These are phyloP conservation scores for Smallanthus sonchifolius DNA, from an alignment of 129 eudicot genomes.

Conservation along the genomic window DNA sequence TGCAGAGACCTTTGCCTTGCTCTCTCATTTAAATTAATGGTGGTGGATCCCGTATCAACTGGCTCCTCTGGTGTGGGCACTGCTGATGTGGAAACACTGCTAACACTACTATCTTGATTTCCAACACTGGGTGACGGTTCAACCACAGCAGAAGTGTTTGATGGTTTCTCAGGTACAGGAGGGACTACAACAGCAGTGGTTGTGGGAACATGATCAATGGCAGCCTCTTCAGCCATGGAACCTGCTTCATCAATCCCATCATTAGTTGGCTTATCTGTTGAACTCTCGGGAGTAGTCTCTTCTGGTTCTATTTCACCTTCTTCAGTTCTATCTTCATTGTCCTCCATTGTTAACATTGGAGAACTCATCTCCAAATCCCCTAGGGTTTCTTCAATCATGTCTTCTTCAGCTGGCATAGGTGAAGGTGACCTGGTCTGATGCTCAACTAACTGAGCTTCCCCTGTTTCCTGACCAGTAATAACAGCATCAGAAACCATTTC, in stretches of 20 bases:
- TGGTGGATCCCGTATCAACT: conserved; percentile 38
- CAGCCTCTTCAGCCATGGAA: conserved; percentile 15
- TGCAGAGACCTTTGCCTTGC: conserved; percentile 54
- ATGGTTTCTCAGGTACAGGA: conserved; percentile 30
- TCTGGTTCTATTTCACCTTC: conserved; percentile 45
- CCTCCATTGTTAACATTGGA: conserved; percentile 26
- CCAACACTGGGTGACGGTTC: conserved; percentile 20
- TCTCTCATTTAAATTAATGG: conserved; percentile 60
- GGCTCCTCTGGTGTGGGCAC: conserved; percentile 40
- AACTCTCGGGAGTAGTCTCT: conserved; percentile 37
- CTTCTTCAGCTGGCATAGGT: conserved; percentile 46
- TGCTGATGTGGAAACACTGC: conserved; percentile 22
- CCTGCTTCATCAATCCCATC: conserved; percentile 37
- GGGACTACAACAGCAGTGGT: conserved; percentile 6
- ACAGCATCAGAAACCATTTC: conserved; percentile 50
- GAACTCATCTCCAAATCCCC: conserved; percentile 53
- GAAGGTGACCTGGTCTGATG: conserved; percentile 33
- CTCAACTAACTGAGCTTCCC: conserved; percentile 9
- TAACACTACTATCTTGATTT: conserved; percentile 28
- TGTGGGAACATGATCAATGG: conserved; percentile 24
- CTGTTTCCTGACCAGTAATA: conserved; percentile 9
- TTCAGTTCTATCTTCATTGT: conserved; percentile 19
- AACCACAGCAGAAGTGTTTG: conserved; percentile 22
- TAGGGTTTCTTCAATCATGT: conserved; percentile 14
- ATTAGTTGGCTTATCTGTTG: conserved; percentile 36